phyloP scores from a whole-genome alignment of 2,329 filamentous ascomycete species.

The Mollisiaceae sp. region DNA sequence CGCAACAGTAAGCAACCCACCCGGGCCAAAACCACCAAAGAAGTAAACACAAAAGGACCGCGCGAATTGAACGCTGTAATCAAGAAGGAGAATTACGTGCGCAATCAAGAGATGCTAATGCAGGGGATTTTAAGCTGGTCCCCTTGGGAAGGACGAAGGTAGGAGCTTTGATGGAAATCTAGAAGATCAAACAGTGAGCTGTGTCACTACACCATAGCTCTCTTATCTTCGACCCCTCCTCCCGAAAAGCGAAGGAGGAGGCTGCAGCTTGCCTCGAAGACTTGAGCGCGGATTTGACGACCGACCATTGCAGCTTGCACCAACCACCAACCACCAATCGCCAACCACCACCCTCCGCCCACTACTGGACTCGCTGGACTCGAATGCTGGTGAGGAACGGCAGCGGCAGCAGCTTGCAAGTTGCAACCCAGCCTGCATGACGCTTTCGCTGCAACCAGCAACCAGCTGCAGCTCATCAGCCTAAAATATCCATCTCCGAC shows the following conservation, averaged over 20 bases:
- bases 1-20: neutral
- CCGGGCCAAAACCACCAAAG: neutral
- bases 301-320: too few relatives aligned
- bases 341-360: too few relatives aligned
- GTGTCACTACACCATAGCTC: neutral
- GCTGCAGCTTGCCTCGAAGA: too few relatives aligned
- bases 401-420: neutral
- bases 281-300: too few relatives aligned
- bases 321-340: too few relatives aligned
- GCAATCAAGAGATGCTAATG: neutral
- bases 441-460: neutral
- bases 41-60: neutral
- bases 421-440: neutral
- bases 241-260: neutral
- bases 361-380: neutral
- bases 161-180: conserved; percentile 1
- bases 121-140: neutral
- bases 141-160: neutral
- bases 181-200: neutral
- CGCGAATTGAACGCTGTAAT: neutral
- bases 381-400: neutral
- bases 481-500: neutral
- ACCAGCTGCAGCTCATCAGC: neutral
- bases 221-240: conserved; percentile 10
- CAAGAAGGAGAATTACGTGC: neutral